These are phyloP conservation scores for Lachancea sp. DNA, from an alignment of 805 yeast genomes.

Conservation along the genomic window DNA sequence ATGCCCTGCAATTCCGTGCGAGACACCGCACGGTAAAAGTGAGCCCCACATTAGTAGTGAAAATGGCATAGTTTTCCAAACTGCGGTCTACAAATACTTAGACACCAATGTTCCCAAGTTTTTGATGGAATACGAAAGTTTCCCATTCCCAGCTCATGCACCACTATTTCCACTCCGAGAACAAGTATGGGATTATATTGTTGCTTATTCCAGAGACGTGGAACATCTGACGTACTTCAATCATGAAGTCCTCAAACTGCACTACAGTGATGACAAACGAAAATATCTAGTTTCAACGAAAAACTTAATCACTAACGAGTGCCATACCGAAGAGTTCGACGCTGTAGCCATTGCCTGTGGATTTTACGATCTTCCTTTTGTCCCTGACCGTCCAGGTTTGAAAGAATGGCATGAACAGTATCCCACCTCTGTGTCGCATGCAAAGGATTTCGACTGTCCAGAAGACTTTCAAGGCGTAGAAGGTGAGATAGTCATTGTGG, in stretches of 20 bases:
- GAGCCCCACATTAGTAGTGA: conserved; percentile 7
- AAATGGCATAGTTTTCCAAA: conserved; percentile 36
- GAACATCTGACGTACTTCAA: conserved; percentile 39
- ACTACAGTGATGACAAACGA: conserved; percentile 13
- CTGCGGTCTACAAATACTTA: conserved; percentile 53
- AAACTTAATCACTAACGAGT: conserved; percentile 22
- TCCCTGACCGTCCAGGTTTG: conserved; percentile 53
- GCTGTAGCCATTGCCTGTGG: conserved; percentile 62
- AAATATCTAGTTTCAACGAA: conserved; percentile 42
- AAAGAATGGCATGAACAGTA: conserved; percentile 38
- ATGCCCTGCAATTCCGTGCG: conserved; percentile 27
- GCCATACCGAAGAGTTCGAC: conserved; percentile 37
- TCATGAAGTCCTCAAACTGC: conserved; percentile 42
- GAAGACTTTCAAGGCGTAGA: conserved; percentile 36
- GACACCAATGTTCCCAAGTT: conserved; percentile 60
- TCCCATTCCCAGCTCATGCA: conserved; percentile 40
- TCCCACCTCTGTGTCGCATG: conserved; percentile 49
- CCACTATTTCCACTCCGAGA: conserved; percentile 53
- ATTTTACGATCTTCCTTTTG: conserved; percentile 52
- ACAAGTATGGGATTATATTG: conserved; percentile 54
- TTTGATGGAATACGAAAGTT: conserved; percentile 55
- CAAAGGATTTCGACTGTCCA: conserved; percentile 48
- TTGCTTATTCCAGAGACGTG: conserved; percentile 43
- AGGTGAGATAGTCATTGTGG: conserved; percentile 53
- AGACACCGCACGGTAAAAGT: conserved; percentile 18